Evolutionary conservation across 805 yeast species (phyloP), one percentile per base, ranked within the genome.

Genomic region (Lachancea sp.): DNA sequence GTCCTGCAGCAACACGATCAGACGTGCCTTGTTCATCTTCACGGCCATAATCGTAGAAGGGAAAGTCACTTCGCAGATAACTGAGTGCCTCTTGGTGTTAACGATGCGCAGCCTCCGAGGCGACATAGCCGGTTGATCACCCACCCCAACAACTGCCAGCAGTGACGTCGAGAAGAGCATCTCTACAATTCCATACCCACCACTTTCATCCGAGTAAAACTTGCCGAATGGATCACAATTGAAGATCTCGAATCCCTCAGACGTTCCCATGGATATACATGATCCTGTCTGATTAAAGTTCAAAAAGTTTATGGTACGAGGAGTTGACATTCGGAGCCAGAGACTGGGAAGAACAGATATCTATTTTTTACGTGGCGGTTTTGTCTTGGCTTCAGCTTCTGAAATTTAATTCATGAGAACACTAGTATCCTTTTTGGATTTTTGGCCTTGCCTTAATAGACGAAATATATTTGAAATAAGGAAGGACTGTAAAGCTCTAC

Each of bases 41-140:
- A 83, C 77, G 30, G 75, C 72, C 22, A 78, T 54, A 1, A 83
- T 78, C 5, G 74, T 60, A 3, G 81, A 69, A 1, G 86, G 83
- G 51, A 82, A 83, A 0, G 83, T 72, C 41, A 83, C 67, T 56
- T 83, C 90, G 58, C 92, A 83, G 11, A 83, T 83, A 1, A 70
- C 64, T 0, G 75, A 58, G 42, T 65, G 62, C 47, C 62, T 67
- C 58, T 85, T 86, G 2, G 96, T 85, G 64, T 92, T 92, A 42
- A 89, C 69, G 40, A 90, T 79, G 55, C 80, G 79, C 45, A 90
- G 71, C 48, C 88, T 77, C 45, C 96, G 71, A n/a, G 95, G 94
- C 7, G 86, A 77, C 53, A 77, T 70, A 3, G 71, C 61, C 2
- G 81, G 75, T 43, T 75, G 81, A 43, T 80, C 85, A 0, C 88